Evolutionary conservation across 2,329 filamentous ascomycete genomes (phyloP).

Genomic region (Alternaria sp.): DNA sequence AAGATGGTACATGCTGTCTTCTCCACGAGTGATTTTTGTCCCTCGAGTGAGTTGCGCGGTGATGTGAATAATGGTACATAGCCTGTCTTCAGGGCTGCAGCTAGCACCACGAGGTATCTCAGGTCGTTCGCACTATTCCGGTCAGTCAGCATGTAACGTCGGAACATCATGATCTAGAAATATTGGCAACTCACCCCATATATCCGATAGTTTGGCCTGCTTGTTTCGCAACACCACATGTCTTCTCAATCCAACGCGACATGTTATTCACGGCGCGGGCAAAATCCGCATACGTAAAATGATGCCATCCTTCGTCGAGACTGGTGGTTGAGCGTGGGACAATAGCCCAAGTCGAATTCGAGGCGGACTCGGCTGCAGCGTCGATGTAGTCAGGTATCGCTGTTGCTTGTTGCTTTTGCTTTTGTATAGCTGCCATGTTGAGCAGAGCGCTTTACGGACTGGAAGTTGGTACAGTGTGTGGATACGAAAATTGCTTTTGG

Average conservation of each 20-base stretch:
- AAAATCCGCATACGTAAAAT: background rate
- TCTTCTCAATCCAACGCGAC: slow-evolving; percentile 3
- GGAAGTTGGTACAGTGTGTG: background rate
- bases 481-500: background rate
- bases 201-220: slow-evolving; percentile 4
- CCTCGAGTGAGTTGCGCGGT: slow-evolving; percentile 2
- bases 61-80: slow-evolving; percentile 9
- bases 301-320: slow-evolving; percentile 1
- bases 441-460: background rate
- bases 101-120: slow-evolving; percentile 3
- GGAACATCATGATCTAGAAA: rapidly evolving
- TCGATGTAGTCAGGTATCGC: slow-evolving; percentile 5
- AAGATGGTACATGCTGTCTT: slow-evolving; percentile 3
- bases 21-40: slow-evolving; percentile 2
- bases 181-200: background rate
- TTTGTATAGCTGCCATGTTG: background rate
- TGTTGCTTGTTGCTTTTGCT: background rate
- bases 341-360: slow-evolving; percentile 1
- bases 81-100: slow-evolving; percentile 5
- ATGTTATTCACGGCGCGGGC: slow-evolving; percentile 3
- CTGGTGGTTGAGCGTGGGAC: slow-evolving; percentile 2
- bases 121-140: slow-evolving; percentile 1
- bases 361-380: background rate
- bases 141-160: background rate
- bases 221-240: background rate